These are phyloP conservation scores for maize (Zea mays) DNA, from an alignment of 176 grass and related monocot species.

Conservation along the genomic window DNA sequence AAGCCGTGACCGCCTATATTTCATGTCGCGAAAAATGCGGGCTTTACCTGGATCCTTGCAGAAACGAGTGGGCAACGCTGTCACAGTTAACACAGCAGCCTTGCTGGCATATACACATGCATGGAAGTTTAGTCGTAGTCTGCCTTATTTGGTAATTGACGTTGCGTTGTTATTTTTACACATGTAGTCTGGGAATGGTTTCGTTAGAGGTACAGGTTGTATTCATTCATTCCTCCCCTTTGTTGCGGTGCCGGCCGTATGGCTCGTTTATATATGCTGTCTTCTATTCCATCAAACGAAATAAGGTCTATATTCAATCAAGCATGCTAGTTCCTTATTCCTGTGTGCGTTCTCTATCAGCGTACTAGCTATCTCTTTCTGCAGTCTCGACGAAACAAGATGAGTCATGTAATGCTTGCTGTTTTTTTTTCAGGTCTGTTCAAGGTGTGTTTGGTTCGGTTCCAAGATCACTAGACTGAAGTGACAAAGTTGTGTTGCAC, in stretches of 20 bases:
- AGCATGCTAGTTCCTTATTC: background rate
- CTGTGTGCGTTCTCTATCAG: background rate
- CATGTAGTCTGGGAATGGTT: background rate
- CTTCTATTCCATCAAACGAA: background rate
- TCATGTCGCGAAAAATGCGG: background rate
- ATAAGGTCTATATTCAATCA: background rate
- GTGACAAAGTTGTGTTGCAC: background rate
- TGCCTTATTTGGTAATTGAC: background rate
- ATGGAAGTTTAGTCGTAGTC: background rate
- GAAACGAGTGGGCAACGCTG: background rate
- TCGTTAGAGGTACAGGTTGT: background rate
- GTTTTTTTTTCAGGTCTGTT: background rate
- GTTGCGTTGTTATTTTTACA: background rate
- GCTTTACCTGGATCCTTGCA: background rate
- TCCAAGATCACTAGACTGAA: constrained; percentile 20
- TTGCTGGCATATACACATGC: background rate
- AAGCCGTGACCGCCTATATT: constrained; percentile 2
- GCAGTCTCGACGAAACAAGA: background rate
- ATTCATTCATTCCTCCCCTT: background rate
- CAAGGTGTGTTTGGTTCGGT: background rate
- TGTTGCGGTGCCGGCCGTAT: background rate
- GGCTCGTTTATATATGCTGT: background rate
- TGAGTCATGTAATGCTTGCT: background rate
- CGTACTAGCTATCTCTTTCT: background rate
- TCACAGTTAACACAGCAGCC: background rate